phyloP scores from a whole-genome alignment of 169 alveolate genomes.

The Plasmodium gaboni region DNA sequence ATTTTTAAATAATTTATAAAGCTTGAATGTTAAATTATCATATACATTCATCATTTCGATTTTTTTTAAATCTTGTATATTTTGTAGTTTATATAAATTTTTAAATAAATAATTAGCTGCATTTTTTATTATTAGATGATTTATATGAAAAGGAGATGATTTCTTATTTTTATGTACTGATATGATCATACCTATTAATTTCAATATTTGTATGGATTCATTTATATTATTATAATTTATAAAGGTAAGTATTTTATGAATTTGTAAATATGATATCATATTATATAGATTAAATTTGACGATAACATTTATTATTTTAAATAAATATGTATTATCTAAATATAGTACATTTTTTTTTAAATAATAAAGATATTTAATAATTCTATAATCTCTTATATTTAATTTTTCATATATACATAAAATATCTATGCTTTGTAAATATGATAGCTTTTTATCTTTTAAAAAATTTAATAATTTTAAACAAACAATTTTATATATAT shows the following conservation, averaged over 20 bases:
- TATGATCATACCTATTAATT: conserved; percentile 12
- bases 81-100: conserved; percentile 23
- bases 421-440: conserved; percentile 5
- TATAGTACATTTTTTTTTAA: conserved; percentile 46
- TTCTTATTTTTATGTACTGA: background rate
- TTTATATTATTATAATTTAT: conserved; percentile 34
- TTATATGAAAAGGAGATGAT: background rate
- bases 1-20: conserved; percentile 51
- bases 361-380: conserved; percentile 33
- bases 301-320: conserved; percentile 37
- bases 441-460: conserved; percentile 18
- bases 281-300: conserved; percentile 63
- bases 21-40: conserved; percentile 18
- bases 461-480: conserved; percentile 25
- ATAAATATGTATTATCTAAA: conserved; percentile 19
- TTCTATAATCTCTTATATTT: conserved; percentile 70
- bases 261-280: conserved; percentile 18
- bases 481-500: conserved; percentile 50
- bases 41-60: conserved; percentile 29
- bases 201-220: conserved; percentile 52
- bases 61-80: conserved; percentile 13
- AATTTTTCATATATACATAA: conserved; percentile 55
- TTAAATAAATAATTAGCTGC: conserved; percentile 27
- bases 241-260: conserved; percentile 29
- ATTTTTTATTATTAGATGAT: conserved; percentile 18